Percentiles rank a stretch among this genome's conserved stretches.
Conservation (phyloP, 2,329 filamentous ascomycete genomes). For the Cladophialophora yegresii region DNA sequence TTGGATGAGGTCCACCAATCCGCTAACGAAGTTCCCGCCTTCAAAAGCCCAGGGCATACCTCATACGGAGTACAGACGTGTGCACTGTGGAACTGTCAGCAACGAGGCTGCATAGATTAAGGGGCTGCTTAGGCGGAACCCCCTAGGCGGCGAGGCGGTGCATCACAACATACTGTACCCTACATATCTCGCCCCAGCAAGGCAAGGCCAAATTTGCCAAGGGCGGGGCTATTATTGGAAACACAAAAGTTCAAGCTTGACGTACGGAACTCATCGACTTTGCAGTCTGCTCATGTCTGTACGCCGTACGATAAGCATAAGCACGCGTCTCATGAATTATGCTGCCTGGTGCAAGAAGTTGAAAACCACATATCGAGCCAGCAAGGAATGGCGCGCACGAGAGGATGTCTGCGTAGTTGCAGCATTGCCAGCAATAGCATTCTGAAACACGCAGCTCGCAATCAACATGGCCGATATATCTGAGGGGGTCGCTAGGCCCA, state of each 20-base stretch:
- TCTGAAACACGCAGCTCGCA: not conserved
- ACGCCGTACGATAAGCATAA: not conserved
- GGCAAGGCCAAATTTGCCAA: not conserved
- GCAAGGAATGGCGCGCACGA: not conserved
- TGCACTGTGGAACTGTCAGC: not conserved
- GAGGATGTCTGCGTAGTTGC: not conserved
- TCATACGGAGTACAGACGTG: not conserved
- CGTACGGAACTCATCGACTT: not conserved
- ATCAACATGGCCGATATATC: constrained; percentile 1
- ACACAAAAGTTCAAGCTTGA: not conserved
- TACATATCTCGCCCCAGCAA: not conserved
- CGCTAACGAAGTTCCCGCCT: not conserved
- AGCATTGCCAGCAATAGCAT: not conserved
- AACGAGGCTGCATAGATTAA: not conserved
- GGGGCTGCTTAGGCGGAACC: not conserved
- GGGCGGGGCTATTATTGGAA: constrained; percentile 6
- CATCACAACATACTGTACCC: not conserved
- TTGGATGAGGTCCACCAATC: not conserved
- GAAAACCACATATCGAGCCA: not conserved
- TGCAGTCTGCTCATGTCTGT: not conserved
- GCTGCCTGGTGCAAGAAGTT: not conserved
- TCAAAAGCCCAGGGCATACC: not conserved
- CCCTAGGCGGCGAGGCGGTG: too few species aligned
- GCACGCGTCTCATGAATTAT: not conserved
- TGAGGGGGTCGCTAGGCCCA: not conserved